A percentile compares a stretch with the other conserved stretches of the same genome.
Conservation (phyloP, 1,284 basidiomycete species). For the Thelephora terrestris region DNA sequence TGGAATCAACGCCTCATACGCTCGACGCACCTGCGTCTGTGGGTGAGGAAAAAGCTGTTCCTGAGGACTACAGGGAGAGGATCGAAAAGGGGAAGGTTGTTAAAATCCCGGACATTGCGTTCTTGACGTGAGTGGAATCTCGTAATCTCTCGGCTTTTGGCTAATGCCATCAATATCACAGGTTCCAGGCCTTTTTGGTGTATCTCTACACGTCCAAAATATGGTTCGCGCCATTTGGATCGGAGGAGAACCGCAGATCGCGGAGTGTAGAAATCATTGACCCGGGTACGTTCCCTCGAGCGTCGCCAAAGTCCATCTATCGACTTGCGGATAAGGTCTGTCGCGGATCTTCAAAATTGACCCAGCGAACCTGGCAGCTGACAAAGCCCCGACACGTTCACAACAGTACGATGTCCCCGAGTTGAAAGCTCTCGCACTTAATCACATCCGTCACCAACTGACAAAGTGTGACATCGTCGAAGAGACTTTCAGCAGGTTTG, state of each 20-base stretch:
- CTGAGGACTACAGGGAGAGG: background rate
- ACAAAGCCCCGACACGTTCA: too few relatives aligned
- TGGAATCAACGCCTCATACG: background rate
- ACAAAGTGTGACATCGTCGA: background rate
- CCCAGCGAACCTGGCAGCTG: background rate
- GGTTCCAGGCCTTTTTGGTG: too few relatives aligned
- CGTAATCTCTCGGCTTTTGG: background rate
- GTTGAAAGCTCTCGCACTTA: background rate
- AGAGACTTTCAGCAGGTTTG: background rate
- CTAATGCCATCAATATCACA: background rate
- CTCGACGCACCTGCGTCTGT: background rate
- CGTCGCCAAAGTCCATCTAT: background rate
- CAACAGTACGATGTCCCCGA: background rate
- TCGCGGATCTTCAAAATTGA: background rate
- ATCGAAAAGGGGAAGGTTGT: background rate
- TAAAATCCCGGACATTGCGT: background rate
- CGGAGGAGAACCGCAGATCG: background rate
- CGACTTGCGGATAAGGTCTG: background rate
- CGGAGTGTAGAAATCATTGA: background rate
- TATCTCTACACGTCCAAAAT: background rate
- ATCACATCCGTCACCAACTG: background rate
- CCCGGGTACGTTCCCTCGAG: background rate
- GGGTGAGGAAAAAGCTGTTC: background rate
- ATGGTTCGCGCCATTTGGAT: background rate
- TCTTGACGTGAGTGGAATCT: too few relatives aligned